Evolutionary conservation across 1,139 yeast genomes (phyloP), one percentile per base, ranked within the genome.

Genomic region (Sugiyamaella pinicola): DNA sequence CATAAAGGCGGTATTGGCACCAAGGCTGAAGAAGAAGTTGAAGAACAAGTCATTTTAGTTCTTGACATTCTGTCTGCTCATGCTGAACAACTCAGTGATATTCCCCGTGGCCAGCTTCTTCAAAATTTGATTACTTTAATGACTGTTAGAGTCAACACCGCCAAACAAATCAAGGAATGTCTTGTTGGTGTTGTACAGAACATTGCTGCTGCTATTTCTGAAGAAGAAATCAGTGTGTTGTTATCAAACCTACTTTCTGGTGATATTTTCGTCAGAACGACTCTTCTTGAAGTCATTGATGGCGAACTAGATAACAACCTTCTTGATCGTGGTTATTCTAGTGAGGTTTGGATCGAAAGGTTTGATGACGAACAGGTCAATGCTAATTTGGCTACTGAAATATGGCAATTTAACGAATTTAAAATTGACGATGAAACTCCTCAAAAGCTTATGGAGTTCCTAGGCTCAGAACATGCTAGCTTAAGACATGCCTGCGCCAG

Each of bases 281-380:
- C 96, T 1, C 79, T 91, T 40, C 75, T 95, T 58, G 97, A 93
- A 68, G 85, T 85, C 8, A 69, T 95, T 44, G 98, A 93, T 66
- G 81, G 88, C 50, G 97, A 93, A 64, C 85, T 90, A 61, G 96
- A 90, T 58, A 43, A 43, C 15, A 31, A 35, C 15, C 71, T 93
- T n/a, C 77, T 81, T 0, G 76, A 73, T 42, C 62, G 81, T 65
- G 71, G 73, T 6, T 81, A 79, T 55, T 76, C 85, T 24, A 81
- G 77, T 54, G 95, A 91, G 67, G 71, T 93, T 29, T 91, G 87
- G 83, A 84, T 95, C 55, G 79, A 87, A 17, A 78, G 81, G 55
- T 90, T 85, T 66, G 96, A 90, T 65, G 83, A 82, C 46, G 90
- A 85, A 53, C 77, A 75, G 13, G 72, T 76, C 21, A 82, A 83